Percentiles rank a stretch among this genome's conserved stretches.
phyloP scores from a whole-genome alignment of 2,329 filamentous ascomycete genomes.

The Fusarium equiseti region DNA sequence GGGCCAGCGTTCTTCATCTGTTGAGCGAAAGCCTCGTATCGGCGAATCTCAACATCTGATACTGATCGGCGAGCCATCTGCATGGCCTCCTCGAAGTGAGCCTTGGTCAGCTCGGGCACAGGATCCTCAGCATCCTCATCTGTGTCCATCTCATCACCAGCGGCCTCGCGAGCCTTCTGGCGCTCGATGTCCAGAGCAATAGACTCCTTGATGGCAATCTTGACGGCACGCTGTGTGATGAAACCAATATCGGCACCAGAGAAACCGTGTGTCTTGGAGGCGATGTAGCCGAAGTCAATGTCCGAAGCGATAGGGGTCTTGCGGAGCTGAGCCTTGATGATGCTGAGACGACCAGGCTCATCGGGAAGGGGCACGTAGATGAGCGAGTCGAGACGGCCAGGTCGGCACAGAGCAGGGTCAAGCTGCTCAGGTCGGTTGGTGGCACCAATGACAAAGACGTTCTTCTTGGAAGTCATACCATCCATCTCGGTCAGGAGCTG shows the following conservation, averaged over 20 bases:
- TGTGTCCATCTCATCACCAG: conserved; percentile 79
- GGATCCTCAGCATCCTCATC: conserved; percentile 86
- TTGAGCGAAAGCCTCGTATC: conserved; percentile 98
- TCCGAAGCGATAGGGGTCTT: conserved; percentile 94
- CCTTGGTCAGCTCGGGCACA: conserved; percentile 94
- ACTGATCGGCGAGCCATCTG: conserved; percentile 92
- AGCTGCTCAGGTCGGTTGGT: conserved; percentile 99
- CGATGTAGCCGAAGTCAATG: conserved; percentile 91
- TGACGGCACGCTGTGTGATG: conserved; percentile 98
- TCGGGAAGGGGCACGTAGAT: conserved; percentile 98
- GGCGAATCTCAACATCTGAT: conserved; percentile 95
- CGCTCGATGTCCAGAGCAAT: conserved; percentile 91
- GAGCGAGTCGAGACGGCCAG: conserved; percentile 96
- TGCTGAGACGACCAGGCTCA: conserved; percentile 87
- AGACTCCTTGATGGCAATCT: conserved; percentile 98
- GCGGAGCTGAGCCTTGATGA: conserved; percentile 95
- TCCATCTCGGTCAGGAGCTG: conserved; percentile 99
- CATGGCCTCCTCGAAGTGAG: conserved; percentile 99
- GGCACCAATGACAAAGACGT: conserved; percentile 98
- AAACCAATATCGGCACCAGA: conserved; percentile 99
- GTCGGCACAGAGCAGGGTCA: conserved; percentile 96
- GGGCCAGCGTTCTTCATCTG: conserved; percentile 99
- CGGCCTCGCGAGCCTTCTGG: conserved; percentile 87
- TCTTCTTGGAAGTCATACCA: conserved; percentile 99
- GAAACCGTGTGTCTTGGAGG: conserved; percentile 97